These are phyloP conservation scores for Ceratocystis colombiana DNA, from an alignment of 2,329 filamentous ascomycete species.

Conservation along the genomic window DNA sequence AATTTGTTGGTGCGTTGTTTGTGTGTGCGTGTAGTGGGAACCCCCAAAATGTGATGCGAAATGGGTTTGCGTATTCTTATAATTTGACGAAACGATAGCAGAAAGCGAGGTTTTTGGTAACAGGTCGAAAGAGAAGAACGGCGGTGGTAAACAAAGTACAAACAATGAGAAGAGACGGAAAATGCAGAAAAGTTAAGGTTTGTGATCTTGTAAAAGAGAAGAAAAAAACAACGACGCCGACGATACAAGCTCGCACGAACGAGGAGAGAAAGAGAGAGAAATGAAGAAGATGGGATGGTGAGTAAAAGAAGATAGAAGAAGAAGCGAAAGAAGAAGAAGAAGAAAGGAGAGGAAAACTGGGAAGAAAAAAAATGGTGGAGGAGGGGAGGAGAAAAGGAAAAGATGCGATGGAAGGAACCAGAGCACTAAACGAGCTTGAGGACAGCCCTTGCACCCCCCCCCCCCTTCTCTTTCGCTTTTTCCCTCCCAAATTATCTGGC, in stretches of 20 bases:
- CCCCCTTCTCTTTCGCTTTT: not conserved
- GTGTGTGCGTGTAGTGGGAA: constrained; percentile 17
- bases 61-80: constrained; percentile 17
- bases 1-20: constrained; percentile 16
- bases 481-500: constrained; percentile 1
- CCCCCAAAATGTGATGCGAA: constrained; percentile 11
- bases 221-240: constrained; percentile 30
- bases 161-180: constrained; percentile 26
- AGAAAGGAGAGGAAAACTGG: constrained; percentile 29
- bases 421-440: constrained; percentile 3
- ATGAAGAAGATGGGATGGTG: constrained; percentile 32
- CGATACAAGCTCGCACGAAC: constrained; percentile 30
- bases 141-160: constrained; percentile 27
- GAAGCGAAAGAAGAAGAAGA: constrained; percentile 31
- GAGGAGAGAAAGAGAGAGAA: constrained; percentile 31
- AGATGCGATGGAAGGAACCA: constrained; percentile 16
- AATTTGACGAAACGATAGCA: constrained; percentile 20
- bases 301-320: constrained; percentile 31
- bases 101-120: constrained; percentile 12
- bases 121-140: constrained; percentile 24
- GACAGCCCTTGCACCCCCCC: not conserved
- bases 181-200: constrained; percentile 27
- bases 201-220: constrained; percentile 28
- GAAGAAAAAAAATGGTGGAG: constrained; percentile 28
- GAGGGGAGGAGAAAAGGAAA: constrained; percentile 29